Percentiles rank a stretch among this genome's conserved stretches.
phyloP scores from a whole-genome alignment of 257 asterid species.

The Solanum piurae region DNA sequence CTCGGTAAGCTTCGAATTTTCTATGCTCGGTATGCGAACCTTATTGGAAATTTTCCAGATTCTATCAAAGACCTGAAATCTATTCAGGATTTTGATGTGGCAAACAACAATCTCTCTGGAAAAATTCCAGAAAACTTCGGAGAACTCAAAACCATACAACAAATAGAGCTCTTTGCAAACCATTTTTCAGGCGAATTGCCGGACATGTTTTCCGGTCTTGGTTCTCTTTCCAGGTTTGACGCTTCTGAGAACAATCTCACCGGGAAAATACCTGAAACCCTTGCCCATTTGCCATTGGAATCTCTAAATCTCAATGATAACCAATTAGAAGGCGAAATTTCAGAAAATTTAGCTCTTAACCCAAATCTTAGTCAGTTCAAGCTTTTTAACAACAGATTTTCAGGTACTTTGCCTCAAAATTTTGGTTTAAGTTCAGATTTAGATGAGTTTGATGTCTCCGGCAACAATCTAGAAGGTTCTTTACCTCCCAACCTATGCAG shows the following conservation, averaged over 20 bases:
- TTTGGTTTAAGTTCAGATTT: constrained; percentile 64
- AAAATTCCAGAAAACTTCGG: constrained; percentile 54
- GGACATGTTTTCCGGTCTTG: constrained; percentile 41
- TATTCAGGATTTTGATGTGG: constrained; percentile 38
- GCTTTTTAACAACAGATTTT: constrained; percentile 53
- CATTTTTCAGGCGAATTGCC: constrained; percentile 67
- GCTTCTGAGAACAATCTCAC: constrained; percentile 55
- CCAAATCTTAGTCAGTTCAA: constrained; percentile 30
- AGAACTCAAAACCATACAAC: constrained; percentile 21
- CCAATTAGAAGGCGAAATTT: constrained; percentile 47
- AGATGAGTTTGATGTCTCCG: constrained; percentile 51
- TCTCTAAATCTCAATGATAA: constrained; percentile 58
- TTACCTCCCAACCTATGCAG: constrained; percentile 55
- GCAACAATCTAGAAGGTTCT: constrained; percentile 50
- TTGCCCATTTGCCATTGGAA: constrained; percentile 33
- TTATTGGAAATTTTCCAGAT: constrained; percentile 49
- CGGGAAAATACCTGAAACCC: constrained; percentile 57
- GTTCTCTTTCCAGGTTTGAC: constrained; percentile 41
- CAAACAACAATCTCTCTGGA: constrained; percentile 46
- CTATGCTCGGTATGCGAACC: constrained; percentile 18
- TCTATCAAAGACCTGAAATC: constrained; percentile 45
- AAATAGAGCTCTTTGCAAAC: constrained; percentile 46
- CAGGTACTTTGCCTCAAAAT: constrained; percentile 43
- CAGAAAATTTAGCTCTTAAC: constrained; percentile 34
- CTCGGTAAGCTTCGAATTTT: constrained; percentile 44